These are phyloP conservation scores for Ophioceras dolichostomum DNA, from an alignment of 2,329 filamentous ascomycete genomes.

Conservation along the genomic window DNA sequence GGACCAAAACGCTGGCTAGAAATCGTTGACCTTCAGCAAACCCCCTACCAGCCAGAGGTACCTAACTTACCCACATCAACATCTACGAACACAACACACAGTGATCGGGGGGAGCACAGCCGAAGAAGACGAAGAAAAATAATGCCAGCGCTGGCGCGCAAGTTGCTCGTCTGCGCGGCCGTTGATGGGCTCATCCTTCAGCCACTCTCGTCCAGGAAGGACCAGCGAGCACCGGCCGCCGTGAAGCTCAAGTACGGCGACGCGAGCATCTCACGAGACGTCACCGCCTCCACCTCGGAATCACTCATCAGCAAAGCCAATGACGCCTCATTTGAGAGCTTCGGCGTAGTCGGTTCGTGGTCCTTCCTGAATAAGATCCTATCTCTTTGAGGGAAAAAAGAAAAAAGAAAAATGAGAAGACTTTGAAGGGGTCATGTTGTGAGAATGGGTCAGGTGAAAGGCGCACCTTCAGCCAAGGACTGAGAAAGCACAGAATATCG, in stretches of 20 bases:
- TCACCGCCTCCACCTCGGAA: conserved; percentile 33
- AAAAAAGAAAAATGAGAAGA: background rate
- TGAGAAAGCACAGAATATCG: conserved; percentile 3
- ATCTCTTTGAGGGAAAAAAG: too few species aligned
- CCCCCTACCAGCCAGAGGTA: too few species aligned
- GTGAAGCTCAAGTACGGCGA: conserved; percentile 61
- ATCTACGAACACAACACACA: too few species aligned
- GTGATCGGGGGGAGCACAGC: too few species aligned
- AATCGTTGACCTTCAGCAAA: too few species aligned
- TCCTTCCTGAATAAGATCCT: too few species aligned
- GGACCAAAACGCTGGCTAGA: too few species aligned
- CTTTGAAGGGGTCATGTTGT: background rate
- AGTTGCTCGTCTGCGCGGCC: conserved; percentile 68
- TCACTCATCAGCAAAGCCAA: conserved; percentile 24
- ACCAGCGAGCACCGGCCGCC: conserved; percentile 39
- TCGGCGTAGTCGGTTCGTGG: conserved; percentile 43
- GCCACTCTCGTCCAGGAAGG: conserved; percentile 51
- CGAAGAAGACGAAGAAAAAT: too few species aligned
- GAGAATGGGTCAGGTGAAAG: background rate
- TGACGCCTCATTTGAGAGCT: conserved; percentile 45
- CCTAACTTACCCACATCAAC: too few species aligned
- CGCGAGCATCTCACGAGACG: conserved; percentile 28
- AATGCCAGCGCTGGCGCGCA: conserved; percentile 71
- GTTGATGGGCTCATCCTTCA: conserved; percentile 76
- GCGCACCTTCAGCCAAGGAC: background rate